A percentile compares a stretch with the other conserved stretches of the same genome.
Evolutionary conservation across 2,329 filamentous ascomycete species (phyloP).

Genomic region (Chaetomiaceae sp.): DNA sequence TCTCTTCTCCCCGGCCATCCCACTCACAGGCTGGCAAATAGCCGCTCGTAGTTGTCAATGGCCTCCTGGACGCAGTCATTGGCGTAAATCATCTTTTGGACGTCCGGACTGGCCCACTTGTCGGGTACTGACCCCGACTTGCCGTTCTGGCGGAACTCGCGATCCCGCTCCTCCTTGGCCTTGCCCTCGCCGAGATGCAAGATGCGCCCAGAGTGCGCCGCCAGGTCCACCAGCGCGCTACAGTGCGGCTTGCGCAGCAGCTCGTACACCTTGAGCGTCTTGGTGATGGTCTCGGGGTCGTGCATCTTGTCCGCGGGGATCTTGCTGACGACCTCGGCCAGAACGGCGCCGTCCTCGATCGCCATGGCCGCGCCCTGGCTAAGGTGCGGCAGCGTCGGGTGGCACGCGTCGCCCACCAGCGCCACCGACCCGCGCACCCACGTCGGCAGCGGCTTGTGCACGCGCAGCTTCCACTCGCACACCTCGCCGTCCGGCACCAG

Average conservation of each 20-base stretch:
- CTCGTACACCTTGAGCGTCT: conserved; percentile 52
- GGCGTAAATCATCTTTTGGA: conserved; percentile 62
- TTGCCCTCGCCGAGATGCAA: conserved; percentile 56
- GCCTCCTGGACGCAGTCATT: conserved; percentile 57
- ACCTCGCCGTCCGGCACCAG: conserved; percentile 59
- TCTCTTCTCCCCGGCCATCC: not conserved
- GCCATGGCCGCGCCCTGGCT: conserved; percentile 65
- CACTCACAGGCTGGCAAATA: conserved; percentile 36
- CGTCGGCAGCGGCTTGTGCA: conserved; percentile 51
- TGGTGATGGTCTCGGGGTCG: conserved; percentile 40
- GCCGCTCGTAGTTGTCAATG: conserved; percentile 46
- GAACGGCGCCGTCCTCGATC: conserved; percentile 61
- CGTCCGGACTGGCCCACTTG: conserved; percentile 67
- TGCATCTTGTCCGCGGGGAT: conserved; percentile 33
- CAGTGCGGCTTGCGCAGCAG: conserved; percentile 53
- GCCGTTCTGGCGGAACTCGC: conserved; percentile 48
- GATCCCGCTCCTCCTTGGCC: conserved; percentile 56
- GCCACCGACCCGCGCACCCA: conserved; percentile 56
- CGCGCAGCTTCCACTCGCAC: conserved; percentile 61
- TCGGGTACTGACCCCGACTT: conserved; percentile 53
- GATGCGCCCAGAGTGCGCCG: conserved; percentile 47
- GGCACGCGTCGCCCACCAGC: conserved; percentile 61
- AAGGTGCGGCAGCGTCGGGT: conserved; percentile 64
- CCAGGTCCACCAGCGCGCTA: conserved; percentile 49
- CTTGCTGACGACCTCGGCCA: conserved; percentile 49